Base-by-base conservation (phyloP, 2,329 filamentous ascomycete species). In the Paraconiothyrium sp. region DNA sequence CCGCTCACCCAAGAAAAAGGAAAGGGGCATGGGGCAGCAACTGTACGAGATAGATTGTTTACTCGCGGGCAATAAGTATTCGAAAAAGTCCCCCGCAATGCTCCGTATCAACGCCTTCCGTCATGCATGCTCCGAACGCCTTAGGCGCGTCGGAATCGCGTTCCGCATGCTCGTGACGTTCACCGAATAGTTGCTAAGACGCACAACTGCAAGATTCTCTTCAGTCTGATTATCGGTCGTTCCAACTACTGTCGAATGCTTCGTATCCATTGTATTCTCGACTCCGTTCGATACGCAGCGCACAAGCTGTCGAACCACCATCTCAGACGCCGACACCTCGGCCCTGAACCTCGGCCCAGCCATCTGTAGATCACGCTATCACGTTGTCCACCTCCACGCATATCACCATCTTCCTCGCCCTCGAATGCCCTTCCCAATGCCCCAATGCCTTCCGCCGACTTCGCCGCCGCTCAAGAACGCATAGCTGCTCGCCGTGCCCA, bases 401-500 rank as follows among this genome's bases (percentile, higher is more conserved):
- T 27, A 41, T 48, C 48, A 50, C 37, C 37, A 14, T 49, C 50
- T 30, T 47, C 14, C 37, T 32, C 58, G 7, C 41, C 44, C 34
- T 16, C 55, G 4, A 20, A 13, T 10, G 4, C 43, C 37, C 34
- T 34, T 22, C 56, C 58, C 66, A 65, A 70, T 72, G 68, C 62
- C 61, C 61, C 64, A 68, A 78, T 78, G 75, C 72, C 67, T 59
- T 83, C 84, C 58, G 82, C 85, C 75, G 91, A 91, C 80, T 97
- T 97, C 81, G 90, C 92, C 79, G 90, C 92, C 78, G 94, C 94
- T 67, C 94, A 97, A 83, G 87, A 92, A 81, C 92, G 94, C 77
- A 89, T 97, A 63, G 86, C 91, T 67, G 90, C 91, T 70, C 92
- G 93, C 72, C 92, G 93, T 73, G 87, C 88, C 76, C 89, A 89